A percentile compares a stretch with the other conserved stretches of the same genome.
phyloP scores from a whole-genome alignment of 1,284 basidiomycete genomes.

The Peniophora sp. region DNA sequence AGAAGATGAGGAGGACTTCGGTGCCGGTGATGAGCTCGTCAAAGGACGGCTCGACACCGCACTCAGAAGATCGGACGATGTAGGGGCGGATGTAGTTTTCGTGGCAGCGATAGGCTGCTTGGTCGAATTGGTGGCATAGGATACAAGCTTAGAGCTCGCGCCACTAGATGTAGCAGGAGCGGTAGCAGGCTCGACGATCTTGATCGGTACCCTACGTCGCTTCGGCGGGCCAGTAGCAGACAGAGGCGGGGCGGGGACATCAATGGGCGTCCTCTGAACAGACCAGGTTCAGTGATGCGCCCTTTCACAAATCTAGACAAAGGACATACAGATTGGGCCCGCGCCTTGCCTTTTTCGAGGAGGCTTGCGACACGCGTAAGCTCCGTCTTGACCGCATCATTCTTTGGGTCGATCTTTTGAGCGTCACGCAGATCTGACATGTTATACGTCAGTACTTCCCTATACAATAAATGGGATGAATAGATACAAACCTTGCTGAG shows the following conservation, averaged over 20 bases:
- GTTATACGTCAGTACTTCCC: neutral
- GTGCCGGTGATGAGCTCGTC: conserved; percentile 6
- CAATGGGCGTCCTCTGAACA: conserved; percentile 5
- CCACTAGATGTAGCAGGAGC: conserved; percentile 10
- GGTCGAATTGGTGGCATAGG: too few relatives aligned
- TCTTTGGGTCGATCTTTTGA: conserved; percentile 47
- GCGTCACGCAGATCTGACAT: conserved; percentile 51
- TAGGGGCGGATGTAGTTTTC: conserved; percentile 6
- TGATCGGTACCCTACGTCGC: conserved; percentile 63
- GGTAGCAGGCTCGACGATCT: conserved; percentile 43
- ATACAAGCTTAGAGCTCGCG: too few relatives aligned
- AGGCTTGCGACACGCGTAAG: conserved; percentile 36
- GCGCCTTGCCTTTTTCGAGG: conserved; percentile 23
- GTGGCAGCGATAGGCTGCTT: conserved; percentile 6
- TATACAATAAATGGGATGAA: too few relatives aligned
- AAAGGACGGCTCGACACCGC: conserved; percentile 8
- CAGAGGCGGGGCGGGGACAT: conserved; percentile 7
- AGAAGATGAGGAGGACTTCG: neutral
- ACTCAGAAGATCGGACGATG: conserved; percentile 4
- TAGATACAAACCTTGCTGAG: conserved; percentile 44
- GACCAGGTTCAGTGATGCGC: neutral
- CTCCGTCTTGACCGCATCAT: conserved; percentile 50
- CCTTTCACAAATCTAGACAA: conserved; percentile 1
- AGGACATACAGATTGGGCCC: conserved; percentile 22
- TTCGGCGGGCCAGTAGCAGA: conserved; percentile 16